These are phyloP conservation scores for Aquilaria yunnanensis DNA, from an alignment of 345 rosid genomes.

Conservation along the genomic window DNA sequence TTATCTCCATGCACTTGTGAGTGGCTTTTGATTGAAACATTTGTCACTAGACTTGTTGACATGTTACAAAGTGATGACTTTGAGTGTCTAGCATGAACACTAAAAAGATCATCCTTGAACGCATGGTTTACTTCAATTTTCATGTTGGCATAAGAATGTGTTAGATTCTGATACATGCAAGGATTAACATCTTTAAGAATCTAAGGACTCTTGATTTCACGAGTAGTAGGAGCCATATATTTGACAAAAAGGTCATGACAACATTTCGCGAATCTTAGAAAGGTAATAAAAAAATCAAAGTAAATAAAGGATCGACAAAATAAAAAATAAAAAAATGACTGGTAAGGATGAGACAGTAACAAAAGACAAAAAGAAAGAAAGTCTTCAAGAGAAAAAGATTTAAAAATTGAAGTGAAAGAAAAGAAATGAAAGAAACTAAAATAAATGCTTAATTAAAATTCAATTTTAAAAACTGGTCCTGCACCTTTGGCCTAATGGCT, in stretches of 20 bases:
- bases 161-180: conserved; percentile 20
- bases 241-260: conserved; percentile 29
- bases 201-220: conserved; percentile 27
- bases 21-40: conserved; percentile 22
- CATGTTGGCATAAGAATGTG: conserved; percentile 19
- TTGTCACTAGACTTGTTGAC: conserved; percentile 26
- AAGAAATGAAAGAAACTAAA: no score
- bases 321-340: no score
- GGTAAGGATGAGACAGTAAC: no score
- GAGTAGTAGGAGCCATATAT: conserved; percentile 17
- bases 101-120: conserved; percentile 19
- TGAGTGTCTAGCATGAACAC: conserved; percentile 26
- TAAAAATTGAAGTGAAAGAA: no score
- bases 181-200: conserved; percentile 24
- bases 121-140: conserved; percentile 34
- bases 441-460: no score
- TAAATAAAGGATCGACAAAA: no score
- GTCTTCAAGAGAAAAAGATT: no score
- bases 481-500: no score
- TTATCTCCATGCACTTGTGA: conserved; percentile 33
- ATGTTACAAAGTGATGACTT: conserved; percentile 22
- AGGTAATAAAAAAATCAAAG: no score
- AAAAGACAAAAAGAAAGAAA: no score
- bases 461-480: no score
- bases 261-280: conserved; percentile 10